Conservation (phyloP, 768 basidiomycete genomes). For the Kwoniella sp. region DNA sequence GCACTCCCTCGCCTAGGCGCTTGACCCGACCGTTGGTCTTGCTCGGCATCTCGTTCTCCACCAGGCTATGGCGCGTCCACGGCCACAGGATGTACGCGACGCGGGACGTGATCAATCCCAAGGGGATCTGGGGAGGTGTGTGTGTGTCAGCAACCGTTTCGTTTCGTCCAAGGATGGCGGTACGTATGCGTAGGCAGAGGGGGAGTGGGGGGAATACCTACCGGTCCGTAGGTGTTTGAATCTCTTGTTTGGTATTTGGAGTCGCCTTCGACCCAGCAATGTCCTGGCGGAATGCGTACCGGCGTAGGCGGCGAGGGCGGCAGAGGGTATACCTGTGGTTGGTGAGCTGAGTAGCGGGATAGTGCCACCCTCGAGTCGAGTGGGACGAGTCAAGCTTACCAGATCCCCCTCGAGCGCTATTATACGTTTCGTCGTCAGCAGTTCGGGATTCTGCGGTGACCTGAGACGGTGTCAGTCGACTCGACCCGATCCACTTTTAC, state of each 20-base stretch:
- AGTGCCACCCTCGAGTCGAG: background rate
- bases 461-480: constrained; percentile 16
- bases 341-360: background rate
- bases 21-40: constrained; percentile 40
- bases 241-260: constrained; percentile 46
- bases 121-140: constrained; percentile 31
- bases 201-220: constrained; percentile 26
- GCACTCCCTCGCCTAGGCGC: constrained; percentile 15
- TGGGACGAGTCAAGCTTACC: constrained; percentile 16
- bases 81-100: constrained; percentile 49
- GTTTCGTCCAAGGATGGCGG: background rate
- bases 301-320: constrained; percentile 46
- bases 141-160: background rate
- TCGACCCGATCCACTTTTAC: too few relatives aligned
- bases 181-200: too few relatives aligned
- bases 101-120: constrained; percentile 45
- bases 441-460: constrained; percentile 48
- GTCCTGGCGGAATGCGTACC: constrained; percentile 47
- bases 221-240: constrained; percentile 50
- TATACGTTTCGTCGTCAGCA: constrained; percentile 50
- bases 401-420: constrained; percentile 50
- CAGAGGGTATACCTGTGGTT: constrained; percentile 39
- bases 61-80: constrained; percentile 32
- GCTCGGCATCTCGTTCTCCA: constrained; percentile 25
- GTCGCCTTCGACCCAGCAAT: constrained; percentile 52